Evolutionary conservation across 129 eudicot species (phyloP).

Genomic region (Silybum marianum): DNA sequence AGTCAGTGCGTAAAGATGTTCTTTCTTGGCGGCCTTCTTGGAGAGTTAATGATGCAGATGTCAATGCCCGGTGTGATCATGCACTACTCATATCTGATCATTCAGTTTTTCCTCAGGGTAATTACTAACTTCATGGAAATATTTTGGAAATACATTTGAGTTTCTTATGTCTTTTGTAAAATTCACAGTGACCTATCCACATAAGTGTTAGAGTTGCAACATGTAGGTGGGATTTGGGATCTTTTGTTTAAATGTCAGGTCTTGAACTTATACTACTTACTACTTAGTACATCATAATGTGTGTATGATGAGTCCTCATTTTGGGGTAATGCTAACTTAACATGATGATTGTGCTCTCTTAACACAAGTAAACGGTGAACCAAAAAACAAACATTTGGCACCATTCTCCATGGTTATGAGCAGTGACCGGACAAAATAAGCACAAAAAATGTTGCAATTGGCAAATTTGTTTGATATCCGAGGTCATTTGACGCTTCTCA

Average conservation of each 20-base stretch:
- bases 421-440: not conserved
- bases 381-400: conserved; percentile 4
- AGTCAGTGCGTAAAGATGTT: conserved; percentile 59
- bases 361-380: not conserved
- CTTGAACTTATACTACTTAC: conserved; percentile 13
- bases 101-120: conserved; percentile 85
- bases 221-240: not conserved
- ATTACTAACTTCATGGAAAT: conserved; percentile 7
- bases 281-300: not conserved
- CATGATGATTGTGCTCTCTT: conserved; percentile 7
- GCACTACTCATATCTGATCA: conserved; percentile 88
- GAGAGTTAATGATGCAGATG: conserved; percentile 77
- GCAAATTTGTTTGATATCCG: not conserved
- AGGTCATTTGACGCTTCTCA: not conserved
- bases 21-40: conserved; percentile 81
- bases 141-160: not conserved
- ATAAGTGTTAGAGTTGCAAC: conserved; percentile 5
- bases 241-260: not conserved
- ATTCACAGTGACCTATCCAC: not conserved
- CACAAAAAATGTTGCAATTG: not conserved
- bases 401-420: conserved; percentile 17
- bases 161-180: not conserved
- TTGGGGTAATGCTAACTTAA: not conserved
- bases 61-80: conserved; percentile 55
- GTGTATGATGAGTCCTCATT: conserved; percentile 8